Evolutionary conservation across 2,329 filamentous ascomycete genomes (phyloP).

Genomic region (Penicillium italicum): DNA sequence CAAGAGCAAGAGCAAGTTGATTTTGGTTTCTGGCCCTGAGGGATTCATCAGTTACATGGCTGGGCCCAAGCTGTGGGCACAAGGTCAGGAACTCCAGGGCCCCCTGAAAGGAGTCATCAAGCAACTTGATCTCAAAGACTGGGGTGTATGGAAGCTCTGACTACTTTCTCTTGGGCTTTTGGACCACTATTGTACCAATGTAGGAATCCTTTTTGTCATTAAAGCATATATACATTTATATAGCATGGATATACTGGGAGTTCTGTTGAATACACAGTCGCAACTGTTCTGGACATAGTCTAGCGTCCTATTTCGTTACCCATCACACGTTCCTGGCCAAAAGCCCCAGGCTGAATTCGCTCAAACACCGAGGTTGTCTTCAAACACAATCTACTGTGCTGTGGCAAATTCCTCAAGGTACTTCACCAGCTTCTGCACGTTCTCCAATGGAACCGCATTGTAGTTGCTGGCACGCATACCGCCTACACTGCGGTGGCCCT

Average conservation of each 20-base stretch:
- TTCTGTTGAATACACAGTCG: slow-evolving; percentile 24
- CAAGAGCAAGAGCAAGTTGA: slow-evolving; percentile 46
- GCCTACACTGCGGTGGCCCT: slow-evolving; percentile 82
- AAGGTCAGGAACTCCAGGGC: slow-evolving; percentile 71
- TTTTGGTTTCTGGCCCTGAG: slow-evolving; percentile 87
- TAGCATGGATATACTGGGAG: slow-evolving; percentile 9
- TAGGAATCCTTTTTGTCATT: slow-evolving; percentile 3
- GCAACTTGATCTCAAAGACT: slow-evolving; percentile 55
- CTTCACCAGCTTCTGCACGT: slow-evolving; percentile 40
- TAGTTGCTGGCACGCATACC: slow-evolving; percentile 87
- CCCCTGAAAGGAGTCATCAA: slow-evolving; percentile 66
- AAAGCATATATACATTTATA: slow-evolving; percentile 4
- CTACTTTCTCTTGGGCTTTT: not conserved
- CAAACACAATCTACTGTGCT: slow-evolving; percentile 13
- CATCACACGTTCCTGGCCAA: slow-evolving; percentile 10
- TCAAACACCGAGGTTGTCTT: slow-evolving; percentile 8
- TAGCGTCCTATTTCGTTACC: slow-evolving; percentile 12
- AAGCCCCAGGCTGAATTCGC: slow-evolving; percentile 17
- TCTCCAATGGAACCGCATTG: slow-evolving; percentile 66
- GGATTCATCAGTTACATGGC: slow-evolving; percentile 81
- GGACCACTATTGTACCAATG: slow-evolving; percentile 14
- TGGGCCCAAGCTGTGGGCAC: slow-evolving; percentile 71
- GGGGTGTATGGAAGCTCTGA: slow-evolving; percentile 59
- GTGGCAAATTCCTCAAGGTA: slow-evolving; percentile 54
- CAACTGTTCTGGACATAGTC: slow-evolving; percentile 9